Evolutionary conservation across 331 rosid genomes (phyloP).

Genomic region (Ulmus americana): DNA sequence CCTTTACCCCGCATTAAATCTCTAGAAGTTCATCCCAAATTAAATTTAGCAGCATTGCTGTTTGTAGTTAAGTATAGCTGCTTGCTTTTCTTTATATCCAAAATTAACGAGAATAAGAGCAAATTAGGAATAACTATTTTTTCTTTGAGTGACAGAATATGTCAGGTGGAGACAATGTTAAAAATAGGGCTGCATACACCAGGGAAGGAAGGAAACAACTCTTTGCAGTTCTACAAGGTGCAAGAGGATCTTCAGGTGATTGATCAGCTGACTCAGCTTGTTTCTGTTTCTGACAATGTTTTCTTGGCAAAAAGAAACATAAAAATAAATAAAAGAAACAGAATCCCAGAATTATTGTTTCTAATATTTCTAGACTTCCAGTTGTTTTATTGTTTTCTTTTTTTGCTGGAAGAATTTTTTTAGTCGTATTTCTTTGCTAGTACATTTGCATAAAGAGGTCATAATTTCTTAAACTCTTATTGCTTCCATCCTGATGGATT

Average conservation of each 20-base stretch:
- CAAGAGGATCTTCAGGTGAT: constrained; percentile 96
- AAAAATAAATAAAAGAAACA: too few relatives aligned
- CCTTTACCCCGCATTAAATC: constrained; percentile 78
- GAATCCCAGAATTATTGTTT: too few relatives aligned
- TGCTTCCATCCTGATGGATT: too few relatives aligned
- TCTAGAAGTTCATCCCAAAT: constrained; percentile 80
- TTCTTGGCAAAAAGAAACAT: too few relatives aligned
- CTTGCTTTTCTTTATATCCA: constrained; percentile 11
- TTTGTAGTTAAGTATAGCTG: constrained; percentile 65
- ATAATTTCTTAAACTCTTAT: too few relatives aligned
- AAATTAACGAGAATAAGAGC: constrained; percentile 7
- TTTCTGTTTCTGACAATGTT: background rate
- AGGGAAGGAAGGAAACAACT: constrained; percentile 96
- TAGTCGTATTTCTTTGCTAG: too few relatives aligned
- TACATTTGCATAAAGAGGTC: too few relatives aligned
- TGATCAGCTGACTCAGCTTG: background rate
- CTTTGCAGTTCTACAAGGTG: constrained; percentile 92
- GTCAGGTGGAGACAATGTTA: constrained; percentile 62
- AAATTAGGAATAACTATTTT: constrained; percentile 3
- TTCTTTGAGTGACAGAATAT: constrained; percentile 43
- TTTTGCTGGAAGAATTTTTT: too few relatives aligned
- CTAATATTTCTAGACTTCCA: too few relatives aligned
- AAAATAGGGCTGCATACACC: constrained; percentile 51
- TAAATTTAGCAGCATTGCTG: constrained; percentile 76
- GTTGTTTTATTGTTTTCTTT: too few relatives aligned